A percentile compares a stretch with the other conserved stretches of the same genome.
phyloP scores from a whole-genome alignment of 495 filamentous ascomycete genomes.

The Podospora sp. region DNA sequence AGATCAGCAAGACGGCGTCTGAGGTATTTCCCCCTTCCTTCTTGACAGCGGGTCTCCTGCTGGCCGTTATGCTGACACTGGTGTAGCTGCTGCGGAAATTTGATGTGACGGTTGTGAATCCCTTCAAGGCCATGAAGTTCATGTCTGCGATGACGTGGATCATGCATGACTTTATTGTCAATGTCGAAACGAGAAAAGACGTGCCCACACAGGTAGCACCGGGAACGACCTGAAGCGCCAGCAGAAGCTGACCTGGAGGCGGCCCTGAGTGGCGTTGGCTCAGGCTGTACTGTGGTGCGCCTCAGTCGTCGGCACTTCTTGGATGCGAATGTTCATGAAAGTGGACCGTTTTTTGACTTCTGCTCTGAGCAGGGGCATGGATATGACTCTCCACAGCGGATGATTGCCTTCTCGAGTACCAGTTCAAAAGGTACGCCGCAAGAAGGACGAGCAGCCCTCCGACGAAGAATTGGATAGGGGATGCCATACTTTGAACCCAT shows the following conservation, averaged over 20 bases:
- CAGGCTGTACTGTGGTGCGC: no score
- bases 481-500: slow-evolving; percentile 29
- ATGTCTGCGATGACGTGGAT: slow-evolving; percentile 25
- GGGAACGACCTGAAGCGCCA: background rate
- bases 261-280: no score
- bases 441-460: slow-evolving; percentile 14
- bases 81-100: slow-evolving; percentile 24
- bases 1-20: slow-evolving; percentile 57
- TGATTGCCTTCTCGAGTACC: background rate
- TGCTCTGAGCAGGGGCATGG: background rate
- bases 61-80: background rate
- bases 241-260: no score
- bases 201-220: background rate
- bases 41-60: background rate
- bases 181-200: slow-evolving; percentile 19
- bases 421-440: background rate
- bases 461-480: slow-evolving; percentile 27
- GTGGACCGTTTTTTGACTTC: background rate
- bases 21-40: slow-evolving; percentile 44
- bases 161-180: slow-evolving; percentile 28
- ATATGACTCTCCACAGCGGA: background rate
- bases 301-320: background rate
- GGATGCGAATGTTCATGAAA: background rate
- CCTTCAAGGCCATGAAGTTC: slow-evolving; percentile 35
- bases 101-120: slow-evolving; percentile 24